Percentiles rank a stretch among this genome's conserved stretches.
Conservation (phyloP, 805 yeast species). For the Blastobotrys terrestris region DNA sequence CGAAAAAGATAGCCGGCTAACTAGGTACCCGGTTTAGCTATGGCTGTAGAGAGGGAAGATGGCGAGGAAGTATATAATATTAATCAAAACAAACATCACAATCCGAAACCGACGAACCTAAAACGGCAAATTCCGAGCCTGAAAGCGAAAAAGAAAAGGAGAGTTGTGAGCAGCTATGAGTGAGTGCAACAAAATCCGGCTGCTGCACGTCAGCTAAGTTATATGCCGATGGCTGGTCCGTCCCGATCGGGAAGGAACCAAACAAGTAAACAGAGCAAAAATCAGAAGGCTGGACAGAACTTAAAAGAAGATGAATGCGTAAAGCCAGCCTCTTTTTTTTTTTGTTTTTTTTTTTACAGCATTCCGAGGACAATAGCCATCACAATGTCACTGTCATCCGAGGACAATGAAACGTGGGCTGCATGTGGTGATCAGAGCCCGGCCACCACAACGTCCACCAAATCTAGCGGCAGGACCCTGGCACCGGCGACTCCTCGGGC, state of each 20-base stretch:
- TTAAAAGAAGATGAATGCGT: neutral
- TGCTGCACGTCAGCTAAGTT: neutral
- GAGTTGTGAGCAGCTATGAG: no score
- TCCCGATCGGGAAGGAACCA: neutral
- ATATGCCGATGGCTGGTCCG: neutral
- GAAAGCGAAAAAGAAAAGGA: no score
- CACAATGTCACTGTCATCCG: neutral
- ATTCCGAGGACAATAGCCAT: no score
- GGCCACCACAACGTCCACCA: neutral
- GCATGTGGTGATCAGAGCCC: neutral
- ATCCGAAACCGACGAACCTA: no score
- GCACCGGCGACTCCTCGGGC: neutral
- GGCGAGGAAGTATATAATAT: no score
- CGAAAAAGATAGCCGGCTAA: no score
- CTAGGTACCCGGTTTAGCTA: no score
- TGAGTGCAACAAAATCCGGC: no score
- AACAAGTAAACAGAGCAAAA: neutral
- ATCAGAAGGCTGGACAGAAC: neutral
- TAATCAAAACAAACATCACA: neutral
- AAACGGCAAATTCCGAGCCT: neutral
- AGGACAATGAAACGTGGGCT: neutral
- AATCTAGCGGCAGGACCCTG: neutral
- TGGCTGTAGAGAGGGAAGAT: no score
- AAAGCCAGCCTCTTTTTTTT: neutral
- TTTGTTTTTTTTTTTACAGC: no score